Conservation (phyloP, 129 eudicot species). For the Daucus carota region DH1_v3.0 NC_030389.2:37333501-37334000, state of each 20-base stretch:
- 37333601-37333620: background rate
- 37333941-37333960: constrained; percentile 58
- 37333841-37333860: background rate
- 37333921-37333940: background rate
- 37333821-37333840: background rate
- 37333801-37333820: background rate
- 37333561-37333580: background rate
- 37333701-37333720: background rate
- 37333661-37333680: background rate
- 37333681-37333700: background rate
- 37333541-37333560: background rate
- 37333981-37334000: constrained; percentile 96
- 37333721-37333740: background rate
- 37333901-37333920: background rate
- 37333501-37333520: background rate
- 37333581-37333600: background rate
- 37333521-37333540: background rate
- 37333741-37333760: background rate
- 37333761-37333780: background rate
- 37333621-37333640: background rate
- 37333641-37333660: background rate
- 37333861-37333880: background rate
- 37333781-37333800: background rate
- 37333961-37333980: constrained; percentile 95
- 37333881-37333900: background rate